Percentiles rank a stretch among this genome's conserved stretches.
phyloP scores from a whole-genome alignment of 164 flowering plant species.

The Brasenia schreberi region DNA sequence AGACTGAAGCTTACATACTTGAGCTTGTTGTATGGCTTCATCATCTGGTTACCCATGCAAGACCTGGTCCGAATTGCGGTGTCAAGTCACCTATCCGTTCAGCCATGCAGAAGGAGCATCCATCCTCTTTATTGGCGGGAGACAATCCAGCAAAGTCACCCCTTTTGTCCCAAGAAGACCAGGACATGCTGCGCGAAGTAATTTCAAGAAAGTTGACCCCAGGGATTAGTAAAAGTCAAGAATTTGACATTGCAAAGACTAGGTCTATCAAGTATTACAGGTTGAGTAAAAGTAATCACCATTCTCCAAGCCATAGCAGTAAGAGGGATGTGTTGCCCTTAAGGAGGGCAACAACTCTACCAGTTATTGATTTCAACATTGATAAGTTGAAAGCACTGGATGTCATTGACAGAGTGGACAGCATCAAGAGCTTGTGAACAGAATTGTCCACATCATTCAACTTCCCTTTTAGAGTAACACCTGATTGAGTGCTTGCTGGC shows the following conservation, averaged over 20 bases:
- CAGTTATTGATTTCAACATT: slow-evolving; percentile 64
- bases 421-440: slow-evolving; percentile 17
- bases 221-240: slow-evolving; percentile 92
- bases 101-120: slow-evolving; percentile 33
- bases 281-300: slow-evolving; percentile 74
- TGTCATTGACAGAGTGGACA: slow-evolving; percentile 85
- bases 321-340: slow-evolving; percentile 35
- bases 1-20: slow-evolving; percentile 71
- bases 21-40: slow-evolving; percentile 94
- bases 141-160: slow-evolving; percentile 29
- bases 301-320: slow-evolving; percentile 47
- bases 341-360: slow-evolving; percentile 42
- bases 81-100: slow-evolving; percentile 60
- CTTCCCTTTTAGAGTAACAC: too few relatives aligned
- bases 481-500: too few relatives aligned
- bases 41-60: slow-evolving; percentile 56
- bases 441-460: background rate
- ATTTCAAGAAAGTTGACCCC: slow-evolving; percentile 67
- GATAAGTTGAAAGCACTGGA: slow-evolving; percentile 81
- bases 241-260: slow-evolving; percentile 48
- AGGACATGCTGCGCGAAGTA: slow-evolving; percentile 71
- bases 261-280: slow-evolving; percentile 35
- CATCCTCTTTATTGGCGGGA: slow-evolving; percentile 17
- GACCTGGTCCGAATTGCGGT: slow-evolving; percentile 31
- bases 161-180: slow-evolving; percentile 55